A percentile compares a stretch with the other conserved stretches of the same genome.
Evolutionary conservation across 2,329 filamentous ascomycete species (phyloP).

Genomic region (Geosmithia morbida): DNA sequence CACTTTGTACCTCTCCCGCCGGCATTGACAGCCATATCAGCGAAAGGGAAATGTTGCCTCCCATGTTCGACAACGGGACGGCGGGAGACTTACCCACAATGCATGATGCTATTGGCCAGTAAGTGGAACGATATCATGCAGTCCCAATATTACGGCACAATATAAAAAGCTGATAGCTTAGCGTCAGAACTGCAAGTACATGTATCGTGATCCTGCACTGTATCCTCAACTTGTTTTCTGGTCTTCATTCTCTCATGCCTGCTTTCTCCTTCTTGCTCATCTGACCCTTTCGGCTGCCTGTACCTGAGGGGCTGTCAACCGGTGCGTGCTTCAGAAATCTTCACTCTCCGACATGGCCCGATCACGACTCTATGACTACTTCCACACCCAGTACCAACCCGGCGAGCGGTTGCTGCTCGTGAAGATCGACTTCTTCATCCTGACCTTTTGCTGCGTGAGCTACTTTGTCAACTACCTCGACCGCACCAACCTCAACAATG

Average conservation of each 20-base stretch:
- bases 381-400: slow-evolving; percentile 17
- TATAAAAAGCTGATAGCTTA: too few species aligned
- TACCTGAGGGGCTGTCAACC: too few species aligned
- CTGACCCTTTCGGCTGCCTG: too few species aligned
- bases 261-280: too few species aligned
- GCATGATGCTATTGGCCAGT: background rate
- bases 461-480: slow-evolving; percentile 35
- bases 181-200: too few species aligned
- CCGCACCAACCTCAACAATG: slow-evolving; percentile 4
- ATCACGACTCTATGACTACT: slow-evolving; percentile 9
- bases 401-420: slow-evolving; percentile 30
- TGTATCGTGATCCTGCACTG: too few species aligned
- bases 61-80: background rate
- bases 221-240: too few species aligned
- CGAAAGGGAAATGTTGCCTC: background rate
- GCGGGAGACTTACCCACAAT: background rate
- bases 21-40: background rate
- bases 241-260: too few species aligned
- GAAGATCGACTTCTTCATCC: slow-evolving; percentile 50
- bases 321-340: too few species aligned
- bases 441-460: slow-evolving; percentile 47
- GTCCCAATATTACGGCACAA: too few species aligned
- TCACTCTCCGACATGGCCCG: background rate
- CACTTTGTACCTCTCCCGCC: background rate
- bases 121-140: background rate